phyloP scores from a whole-genome alignment of 331 rosid species.

The Saraca asoca region DNA sequence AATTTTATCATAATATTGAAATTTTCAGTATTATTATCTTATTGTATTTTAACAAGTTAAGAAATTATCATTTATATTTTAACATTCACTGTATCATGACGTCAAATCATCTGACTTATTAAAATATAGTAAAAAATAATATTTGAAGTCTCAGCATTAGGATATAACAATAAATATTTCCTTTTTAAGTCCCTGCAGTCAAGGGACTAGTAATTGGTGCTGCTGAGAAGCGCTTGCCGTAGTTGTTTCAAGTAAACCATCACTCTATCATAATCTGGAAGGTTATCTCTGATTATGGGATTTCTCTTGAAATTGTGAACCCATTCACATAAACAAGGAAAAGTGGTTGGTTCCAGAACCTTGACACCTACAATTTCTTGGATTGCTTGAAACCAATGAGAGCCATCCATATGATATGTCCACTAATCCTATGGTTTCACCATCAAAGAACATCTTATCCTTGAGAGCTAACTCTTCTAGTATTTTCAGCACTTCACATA shows the following conservation, averaged over 20 bases:
- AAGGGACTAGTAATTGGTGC: not conserved
- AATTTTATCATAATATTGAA: too few relatives aligned
- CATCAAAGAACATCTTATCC: constrained; percentile 38
- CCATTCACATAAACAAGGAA: constrained; percentile 39
- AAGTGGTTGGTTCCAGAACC: constrained; percentile 12
- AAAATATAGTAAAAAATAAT: too few relatives aligned
- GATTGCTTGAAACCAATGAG: constrained; percentile 27
- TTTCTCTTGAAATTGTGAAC: constrained; percentile 24
- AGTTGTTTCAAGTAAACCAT: not conserved
- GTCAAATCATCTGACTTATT: too few relatives aligned
- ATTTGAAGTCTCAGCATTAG: too few relatives aligned
- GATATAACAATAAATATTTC: too few relatives aligned
- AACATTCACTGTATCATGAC: too few relatives aligned
- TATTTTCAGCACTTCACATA: constrained; percentile 21
- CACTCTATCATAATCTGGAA: constrained; percentile 28
- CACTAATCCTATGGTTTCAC: constrained; percentile 39
- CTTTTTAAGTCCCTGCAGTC: too few relatives aligned
- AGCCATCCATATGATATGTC: constrained; percentile 38
- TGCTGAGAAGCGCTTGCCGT: not conserved
- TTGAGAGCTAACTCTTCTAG: constrained; percentile 33
- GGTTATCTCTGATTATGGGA: constrained; percentile 30
- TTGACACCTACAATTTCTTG: constrained; percentile 31
- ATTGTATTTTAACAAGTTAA: too few relatives aligned
- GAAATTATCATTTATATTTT: too few relatives aligned
- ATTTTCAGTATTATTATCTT: too few relatives aligned